Percentiles rank a stretch among this genome's conserved stretches.
Evolutionary conservation across 306 rosid genomes (phyloP).

Genomic region (Cercis canadensis): DNA sequence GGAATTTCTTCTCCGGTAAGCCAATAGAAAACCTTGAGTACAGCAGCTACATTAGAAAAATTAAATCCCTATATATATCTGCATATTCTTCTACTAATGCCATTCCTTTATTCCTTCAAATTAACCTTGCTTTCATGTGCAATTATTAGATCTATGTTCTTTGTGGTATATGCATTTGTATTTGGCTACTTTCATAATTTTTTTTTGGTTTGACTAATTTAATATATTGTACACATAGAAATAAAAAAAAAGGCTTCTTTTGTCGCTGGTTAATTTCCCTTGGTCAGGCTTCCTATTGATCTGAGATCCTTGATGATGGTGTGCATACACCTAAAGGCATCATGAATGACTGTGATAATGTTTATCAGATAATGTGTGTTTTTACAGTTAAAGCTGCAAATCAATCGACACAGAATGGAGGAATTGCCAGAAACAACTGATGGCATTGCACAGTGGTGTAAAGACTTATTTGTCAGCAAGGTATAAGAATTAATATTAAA

Average conservation of each 20-base stretch:
- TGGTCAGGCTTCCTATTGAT: not conserved
- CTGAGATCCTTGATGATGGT: not conserved
- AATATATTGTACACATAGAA: too few species aligned
- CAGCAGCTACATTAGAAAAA: slow-evolving; percentile 26
- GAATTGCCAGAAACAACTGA: slow-evolving; percentile 81
- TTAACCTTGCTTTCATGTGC: not conserved
- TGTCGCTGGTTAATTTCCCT: not conserved
- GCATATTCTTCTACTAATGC: not conserved
- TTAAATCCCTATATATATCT: not conserved
- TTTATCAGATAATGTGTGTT: too few species aligned
- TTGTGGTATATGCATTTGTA: not conserved
- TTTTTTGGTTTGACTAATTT: too few species aligned
- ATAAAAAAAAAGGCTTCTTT: too few species aligned
- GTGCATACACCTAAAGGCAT: not conserved
- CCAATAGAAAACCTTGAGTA: slow-evolving; percentile 31
- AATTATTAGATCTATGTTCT: not conserved
- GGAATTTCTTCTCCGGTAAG: slow-evolving; percentile 76
- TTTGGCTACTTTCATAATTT: too few species aligned
- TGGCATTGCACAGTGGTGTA: slow-evolving; percentile 88
- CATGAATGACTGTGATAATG: not conserved
- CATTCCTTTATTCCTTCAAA: slow-evolving; percentile 11
- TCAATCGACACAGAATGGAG: slow-evolving; percentile 67
- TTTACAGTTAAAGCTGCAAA: slow-evolving; percentile 71
- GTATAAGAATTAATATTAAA: slow-evolving; percentile 37
- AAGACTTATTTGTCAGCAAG: slow-evolving; percentile 73